Base-by-base conservation (phyloP, 2,329 filamentous ascomycete species). In the Ascosphaera acerosa region DNA sequence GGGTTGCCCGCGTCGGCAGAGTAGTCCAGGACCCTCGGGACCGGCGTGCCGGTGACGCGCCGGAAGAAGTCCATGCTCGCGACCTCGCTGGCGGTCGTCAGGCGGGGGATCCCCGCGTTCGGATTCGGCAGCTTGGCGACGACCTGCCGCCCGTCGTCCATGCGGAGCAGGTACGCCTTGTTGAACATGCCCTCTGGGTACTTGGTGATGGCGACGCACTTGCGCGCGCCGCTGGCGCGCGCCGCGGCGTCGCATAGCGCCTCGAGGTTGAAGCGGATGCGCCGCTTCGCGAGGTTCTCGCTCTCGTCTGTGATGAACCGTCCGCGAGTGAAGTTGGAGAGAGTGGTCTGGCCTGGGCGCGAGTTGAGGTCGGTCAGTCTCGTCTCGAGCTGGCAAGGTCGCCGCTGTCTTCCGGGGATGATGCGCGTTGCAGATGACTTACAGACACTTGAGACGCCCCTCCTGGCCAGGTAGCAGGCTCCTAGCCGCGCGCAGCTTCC, bases 51-150 rank as follows among this genome's bases (percentile, higher is more conserved):
- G 26, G 36, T 33, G 27, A 47, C 38, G 5, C 33, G 14, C n/a
- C n/a, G 14, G 12, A 28, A 28, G 36, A 48, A 47, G 5, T 50
- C 43, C 35, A 53, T 42, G 15, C 49, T 54, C 7, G 49, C 50
- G 18, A 49, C 49, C 36, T 53, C 50, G 32, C 44, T 48, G 25
- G 49, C 49, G 12, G 44, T 41, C 18, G 43, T 40, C 5, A 36
- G 35, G 31, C 38, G 35, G 7, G 30, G 30, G 20, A 37, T 17
- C 2, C 33, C 35, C 29, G 35, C 33, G 33, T 36, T 37, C 10
- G 36, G 36, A 34, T 41, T 40, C 3, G 39, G 39, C n/a, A 42
- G 29, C 26, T 36, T 37, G 9, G 33, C 35, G 26, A 40, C 31
- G 26, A 38, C 37, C 29, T 38, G 15, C 3, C 18, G 27, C 5